A percentile compares a stretch with the other conserved stretches of the same genome.
phyloP scores from a whole-genome alignment of 352 stramenopile species.

The Pythium aphanidermatum region DNA sequence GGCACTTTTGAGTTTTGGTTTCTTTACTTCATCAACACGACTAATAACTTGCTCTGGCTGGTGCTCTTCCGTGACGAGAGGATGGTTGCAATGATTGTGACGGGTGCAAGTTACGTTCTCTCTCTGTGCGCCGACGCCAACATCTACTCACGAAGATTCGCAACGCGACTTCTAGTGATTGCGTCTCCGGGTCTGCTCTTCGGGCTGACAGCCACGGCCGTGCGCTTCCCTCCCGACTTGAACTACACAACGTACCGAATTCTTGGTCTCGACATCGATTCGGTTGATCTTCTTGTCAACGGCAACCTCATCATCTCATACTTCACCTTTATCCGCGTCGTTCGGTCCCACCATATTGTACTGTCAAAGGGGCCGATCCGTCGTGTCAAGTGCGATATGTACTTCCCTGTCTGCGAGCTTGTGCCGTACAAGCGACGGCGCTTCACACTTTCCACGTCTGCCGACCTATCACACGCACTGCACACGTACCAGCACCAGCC shows the following conservation, averaged over 20 bases:
- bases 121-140: slow-evolving; percentile 8
- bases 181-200: slow-evolving; percentile 4
- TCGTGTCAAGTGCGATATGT: slow-evolving; percentile 8
- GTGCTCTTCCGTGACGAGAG: slow-evolving; percentile 10
- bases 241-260: slow-evolving; percentile 4
- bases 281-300: slow-evolving; percentile 6
- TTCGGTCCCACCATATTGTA: slow-evolving; percentile 6
- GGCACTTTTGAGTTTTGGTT: slow-evolving; percentile 17
- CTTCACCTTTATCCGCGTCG: slow-evolving; percentile 1
- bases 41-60: slow-evolving; percentile 8
- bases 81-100: slow-evolving; percentile 5
- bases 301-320: slow-evolving; percentile 12
- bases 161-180: slow-evolving; percentile 4
- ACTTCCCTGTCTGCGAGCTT: slow-evolving; percentile 8
- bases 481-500: neutral
- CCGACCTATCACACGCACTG: neutral
- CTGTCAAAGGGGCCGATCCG: slow-evolving; percentile 1
- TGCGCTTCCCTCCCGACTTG: slow-evolving; percentile 8
- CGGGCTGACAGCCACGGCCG: slow-evolving; percentile 1
- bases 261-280: slow-evolving; percentile 2
- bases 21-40: slow-evolving; percentile 12
- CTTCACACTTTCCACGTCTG: neutral
- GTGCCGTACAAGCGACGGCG: neutral
- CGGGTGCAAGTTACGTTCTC: slow-evolving; percentile 3
- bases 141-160: slow-evolving; percentile 9